A percentile compares a stretch with the other conserved stretches of the same genome.
phyloP scores from a whole-genome alignment of 805 yeast species.

The Lipomyces orientalis region DNA sequence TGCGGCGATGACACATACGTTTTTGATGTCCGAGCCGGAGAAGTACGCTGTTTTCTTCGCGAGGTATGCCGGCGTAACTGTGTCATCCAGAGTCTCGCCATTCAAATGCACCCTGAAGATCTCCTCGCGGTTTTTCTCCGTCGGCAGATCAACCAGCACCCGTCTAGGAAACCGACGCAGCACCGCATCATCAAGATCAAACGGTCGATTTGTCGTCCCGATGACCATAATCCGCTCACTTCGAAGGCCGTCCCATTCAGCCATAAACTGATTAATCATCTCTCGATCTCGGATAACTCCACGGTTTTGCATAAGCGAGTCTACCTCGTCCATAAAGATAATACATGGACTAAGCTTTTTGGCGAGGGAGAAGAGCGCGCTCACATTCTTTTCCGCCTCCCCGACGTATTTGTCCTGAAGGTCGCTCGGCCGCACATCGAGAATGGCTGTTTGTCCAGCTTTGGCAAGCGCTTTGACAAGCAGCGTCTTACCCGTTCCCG shows the following conservation, averaged over 20 bases:
- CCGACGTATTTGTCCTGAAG: slow-evolving; percentile 98
- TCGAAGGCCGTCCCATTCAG: slow-evolving; percentile 99
- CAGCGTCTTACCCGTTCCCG: slow-evolving; percentile 97
- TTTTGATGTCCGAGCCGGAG: slow-evolving; percentile 83
- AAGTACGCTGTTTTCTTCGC: slow-evolving; percentile 64
- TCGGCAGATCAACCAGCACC: slow-evolving; percentile 95
- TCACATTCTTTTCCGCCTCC: slow-evolving; percentile 91
- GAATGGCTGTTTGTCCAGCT: slow-evolving; percentile 95
- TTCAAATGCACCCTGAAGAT: slow-evolving; percentile 86
- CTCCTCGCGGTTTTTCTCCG: slow-evolving; percentile 87
- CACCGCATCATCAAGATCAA: slow-evolving; percentile 97
- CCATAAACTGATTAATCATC: slow-evolving; percentile 91
- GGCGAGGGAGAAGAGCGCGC: slow-evolving; percentile 98
- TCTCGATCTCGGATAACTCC: slow-evolving; percentile 83
- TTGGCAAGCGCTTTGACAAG: slow-evolving; percentile 98
- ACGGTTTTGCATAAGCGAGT: slow-evolving; percentile 97
- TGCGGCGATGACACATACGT: slow-evolving; percentile 82
- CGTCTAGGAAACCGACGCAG: slow-evolving; percentile 97
- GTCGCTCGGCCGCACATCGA: slow-evolving; percentile 96
- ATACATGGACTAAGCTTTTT: slow-evolving; percentile 97
- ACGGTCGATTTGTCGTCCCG: slow-evolving; percentile 99
- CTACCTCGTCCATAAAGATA: slow-evolving; percentile 97
- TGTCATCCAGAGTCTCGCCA: slow-evolving; percentile 60
- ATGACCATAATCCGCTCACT: slow-evolving; percentile 97
- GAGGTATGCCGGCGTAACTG: slow-evolving; percentile 60